Evolutionary conservation across 257 asterid genomes (phyloP).

Genomic region (Primulina huaijiensis): DNA sequence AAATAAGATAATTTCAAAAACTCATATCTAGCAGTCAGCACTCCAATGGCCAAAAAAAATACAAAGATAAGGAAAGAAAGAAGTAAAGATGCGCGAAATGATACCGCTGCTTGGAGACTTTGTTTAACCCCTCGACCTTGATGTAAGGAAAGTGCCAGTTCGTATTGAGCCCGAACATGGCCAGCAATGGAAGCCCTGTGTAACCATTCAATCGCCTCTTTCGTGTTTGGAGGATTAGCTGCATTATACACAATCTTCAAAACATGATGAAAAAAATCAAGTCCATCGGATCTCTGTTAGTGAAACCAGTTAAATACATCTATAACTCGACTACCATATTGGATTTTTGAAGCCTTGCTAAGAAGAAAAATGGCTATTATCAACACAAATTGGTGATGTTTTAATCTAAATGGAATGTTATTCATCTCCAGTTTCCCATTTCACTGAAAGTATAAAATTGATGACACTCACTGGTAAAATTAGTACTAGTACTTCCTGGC

Average conservation of each 20-base stretch:
- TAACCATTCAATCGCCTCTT: slow-evolving; percentile 77
- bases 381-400: background rate
- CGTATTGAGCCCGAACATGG: slow-evolving; percentile 90
- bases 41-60: background rate
- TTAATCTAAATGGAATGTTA: background rate
- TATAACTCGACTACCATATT: background rate
- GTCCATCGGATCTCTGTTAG: background rate
- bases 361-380: background rate
- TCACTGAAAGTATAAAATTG: no score
- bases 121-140: slow-evolving; percentile 62
- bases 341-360: no score
- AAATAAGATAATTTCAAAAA: background rate
- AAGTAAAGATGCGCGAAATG: slow-evolving; percentile 13
- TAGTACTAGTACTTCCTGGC: background rate
- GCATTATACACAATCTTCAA: slow-evolving; percentile 29
- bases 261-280: background rate
- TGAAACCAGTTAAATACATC: no score
- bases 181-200: slow-evolving; percentile 68
- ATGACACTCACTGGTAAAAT: background rate
- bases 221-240: slow-evolving; percentile 57
- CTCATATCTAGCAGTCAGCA: background rate
- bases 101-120: slow-evolving; percentile 73
- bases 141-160: slow-evolving; percentile 85
- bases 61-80: background rate
- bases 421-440: no score